Evolutionary conservation across 2,329 filamentous ascomycete species (phyloP).

Genomic region (Fusarium foetens): DNA sequence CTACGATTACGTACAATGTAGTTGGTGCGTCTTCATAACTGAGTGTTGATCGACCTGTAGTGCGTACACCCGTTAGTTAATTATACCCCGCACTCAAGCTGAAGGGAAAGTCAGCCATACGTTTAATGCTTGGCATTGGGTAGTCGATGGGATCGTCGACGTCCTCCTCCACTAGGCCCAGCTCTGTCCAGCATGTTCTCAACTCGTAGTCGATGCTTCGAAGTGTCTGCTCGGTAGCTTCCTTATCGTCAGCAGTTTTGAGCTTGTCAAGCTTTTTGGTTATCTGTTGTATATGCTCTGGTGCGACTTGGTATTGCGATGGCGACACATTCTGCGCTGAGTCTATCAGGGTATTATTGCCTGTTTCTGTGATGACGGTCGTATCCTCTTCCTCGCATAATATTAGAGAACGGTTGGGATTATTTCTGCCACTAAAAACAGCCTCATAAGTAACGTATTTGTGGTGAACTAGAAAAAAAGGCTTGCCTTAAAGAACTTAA

Average conservation of each 20-base stretch:
- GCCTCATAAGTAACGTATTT: not conserved
- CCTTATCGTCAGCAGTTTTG: not conserved
- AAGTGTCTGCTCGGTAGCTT: not conserved
- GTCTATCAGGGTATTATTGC: not conserved
- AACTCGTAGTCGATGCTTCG: constrained; percentile 1
- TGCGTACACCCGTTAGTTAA: not conserved
- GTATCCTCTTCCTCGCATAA: not conserved
- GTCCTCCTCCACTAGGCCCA: not conserved
- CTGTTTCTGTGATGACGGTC: not conserved
- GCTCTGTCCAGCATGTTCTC: not conserved
- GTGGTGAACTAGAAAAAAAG: rapidly evolving
- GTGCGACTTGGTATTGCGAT: not conserved
- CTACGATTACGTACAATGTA: not conserved
- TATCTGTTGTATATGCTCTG: not conserved
- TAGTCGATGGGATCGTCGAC: not conserved
- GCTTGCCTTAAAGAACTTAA: not conserved
- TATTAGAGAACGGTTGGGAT: not conserved
- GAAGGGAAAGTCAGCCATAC: not conserved
- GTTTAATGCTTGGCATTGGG: not conserved
- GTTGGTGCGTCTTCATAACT: constrained; percentile 4
- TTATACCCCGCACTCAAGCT: rapidly evolving
- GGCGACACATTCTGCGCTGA: not conserved
- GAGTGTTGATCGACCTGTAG: not conserved
- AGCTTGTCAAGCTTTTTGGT: not conserved
- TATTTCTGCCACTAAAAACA: not conserved